Base-by-base conservation (phyloP, 1,284 basidiomycete genomes). In the Fomes fomentarius region DNA sequence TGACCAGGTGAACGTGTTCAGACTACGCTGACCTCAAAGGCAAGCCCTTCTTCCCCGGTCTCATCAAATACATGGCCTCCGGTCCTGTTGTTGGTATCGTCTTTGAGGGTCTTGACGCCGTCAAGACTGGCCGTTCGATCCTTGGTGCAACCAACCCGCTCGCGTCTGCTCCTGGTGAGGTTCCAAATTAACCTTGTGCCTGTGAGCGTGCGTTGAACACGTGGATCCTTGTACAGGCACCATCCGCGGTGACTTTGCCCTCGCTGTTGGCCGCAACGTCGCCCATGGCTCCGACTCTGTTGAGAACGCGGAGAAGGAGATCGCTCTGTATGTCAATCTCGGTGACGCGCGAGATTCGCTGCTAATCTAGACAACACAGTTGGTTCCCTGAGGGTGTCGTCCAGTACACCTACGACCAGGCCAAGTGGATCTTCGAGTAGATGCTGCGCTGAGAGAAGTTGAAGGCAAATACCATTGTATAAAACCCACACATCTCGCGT, bases 141-240 rank as follows among this genome's bases (percentile, higher is more conserved):
- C 91, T 99, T 67, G 95, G 96, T 71, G 89, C 94, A 45, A 98
- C 97, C 72, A 98, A 99, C 88, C 97, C 96, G 57, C 86, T 98
- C 60, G 84, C 83, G 48, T 98, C 96, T 61, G 79, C 85, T 61
- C 85, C 93, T 63, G 94, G 94, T 89, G 61, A 52, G 73, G 71
- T 59, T 49, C 59, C 59, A 60, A 61, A 57, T 46, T 41, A 41
- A 38, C 22, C 25, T 21, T n/a, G 21, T 17, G 15, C 24, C 10
- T 30, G 8, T 28, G 15, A 47, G 41, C 38, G 26, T 25, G 35
- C 45, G 33, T 24, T 44, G 26, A 21, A 45, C 35, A 30, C 33
- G 33, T 49, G 37, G 28, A 2, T 10, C 46, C 39, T 34, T 47
- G 28, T 38, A 34, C 53, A 91, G 87, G 89, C 54, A 91, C 92